phyloP scores from a whole-genome alignment of 2,329 filamentous ascomycete species.

The Aspergillus ochraceus region DNA sequence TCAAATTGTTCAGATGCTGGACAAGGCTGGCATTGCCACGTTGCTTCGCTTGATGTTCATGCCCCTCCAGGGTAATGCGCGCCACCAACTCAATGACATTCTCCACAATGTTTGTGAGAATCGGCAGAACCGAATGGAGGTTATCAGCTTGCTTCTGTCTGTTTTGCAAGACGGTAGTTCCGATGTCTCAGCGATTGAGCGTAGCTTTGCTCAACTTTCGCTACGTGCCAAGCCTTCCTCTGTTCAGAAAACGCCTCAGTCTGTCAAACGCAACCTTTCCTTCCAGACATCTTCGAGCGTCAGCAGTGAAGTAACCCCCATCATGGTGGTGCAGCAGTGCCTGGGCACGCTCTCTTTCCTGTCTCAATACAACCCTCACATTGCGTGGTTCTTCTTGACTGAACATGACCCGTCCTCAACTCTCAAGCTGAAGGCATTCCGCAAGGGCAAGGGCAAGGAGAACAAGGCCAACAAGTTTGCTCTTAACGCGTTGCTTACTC shows the following conservation, averaged over 20 bases:
- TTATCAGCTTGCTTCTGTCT: constrained; percentile 86
- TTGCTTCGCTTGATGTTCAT: constrained; percentile 98
- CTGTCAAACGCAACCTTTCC: constrained; percentile 72
- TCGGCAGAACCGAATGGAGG: constrained; percentile 90
- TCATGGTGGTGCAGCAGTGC: constrained; percentile 95
- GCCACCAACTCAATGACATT: constrained; percentile 79
- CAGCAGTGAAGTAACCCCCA: constrained; percentile 85
- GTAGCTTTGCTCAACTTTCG: constrained; percentile 91
- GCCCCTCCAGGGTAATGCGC: constrained; percentile 82
- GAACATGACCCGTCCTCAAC: constrained; percentile 82
- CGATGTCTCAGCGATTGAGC: constrained; percentile 89
- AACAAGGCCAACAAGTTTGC: constrained; percentile 82
- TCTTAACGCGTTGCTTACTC: constrained; percentile 81
- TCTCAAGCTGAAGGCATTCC: constrained; percentile 72
- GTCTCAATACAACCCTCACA: constrained; percentile 79
- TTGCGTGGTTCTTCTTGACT: constrained; percentile 87
- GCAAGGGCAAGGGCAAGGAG: constrained; percentile 88
- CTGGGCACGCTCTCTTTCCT: constrained; percentile 81
- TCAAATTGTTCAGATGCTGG: constrained; percentile 91
- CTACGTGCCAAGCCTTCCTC: constrained; percentile 81
- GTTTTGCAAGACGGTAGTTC: constrained; percentile 94
- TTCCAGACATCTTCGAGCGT: constrained; percentile 55
- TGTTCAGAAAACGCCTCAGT: constrained; percentile 78
- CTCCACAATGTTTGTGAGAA: constrained; percentile 93
- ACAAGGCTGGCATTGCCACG: constrained; percentile 94